Evolutionary conservation across 306 rosid species (phyloP).

Genomic region (Nissolia schottii): DNA sequence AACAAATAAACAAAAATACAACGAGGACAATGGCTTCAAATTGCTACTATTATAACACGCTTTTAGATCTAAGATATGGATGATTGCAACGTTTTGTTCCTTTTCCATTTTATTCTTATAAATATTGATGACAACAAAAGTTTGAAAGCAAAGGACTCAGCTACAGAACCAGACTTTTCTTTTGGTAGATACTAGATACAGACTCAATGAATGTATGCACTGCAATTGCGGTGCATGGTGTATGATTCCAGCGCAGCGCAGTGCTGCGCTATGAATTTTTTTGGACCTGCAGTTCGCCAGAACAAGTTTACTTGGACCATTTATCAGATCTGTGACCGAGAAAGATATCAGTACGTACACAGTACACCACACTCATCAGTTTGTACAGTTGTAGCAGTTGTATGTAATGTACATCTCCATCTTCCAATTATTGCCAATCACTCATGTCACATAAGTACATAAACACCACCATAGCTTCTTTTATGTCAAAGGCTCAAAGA

Average conservation of each 20-base stretch:
- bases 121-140: neutral
- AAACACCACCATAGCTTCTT: neutral
- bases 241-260: neutral
- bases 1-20: neutral
- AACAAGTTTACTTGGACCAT: neutral
- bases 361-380: neutral
- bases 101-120: neutral
- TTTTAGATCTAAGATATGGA: neutral
- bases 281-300: neutral
- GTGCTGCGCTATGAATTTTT: neutral
- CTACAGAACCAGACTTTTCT: neutral
- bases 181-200: too few species aligned
- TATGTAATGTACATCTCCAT: slow-evolving; percentile 12
- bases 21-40: neutral
- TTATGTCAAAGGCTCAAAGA: slow-evolving; percentile 32
- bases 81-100: slow-evolving; percentile 13
- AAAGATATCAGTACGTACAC: neutral
- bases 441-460: neutral
- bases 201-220: too few species aligned
- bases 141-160: neutral
- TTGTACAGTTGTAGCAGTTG: neutral
- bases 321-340: neutral
- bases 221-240: too few species aligned
- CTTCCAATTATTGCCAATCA: neutral
- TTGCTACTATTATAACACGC: neutral